These are phyloP conservation scores for Camellia granthamiana DNA, from an alignment of 148 eudicot species.

Conservation along the genomic window DNA sequence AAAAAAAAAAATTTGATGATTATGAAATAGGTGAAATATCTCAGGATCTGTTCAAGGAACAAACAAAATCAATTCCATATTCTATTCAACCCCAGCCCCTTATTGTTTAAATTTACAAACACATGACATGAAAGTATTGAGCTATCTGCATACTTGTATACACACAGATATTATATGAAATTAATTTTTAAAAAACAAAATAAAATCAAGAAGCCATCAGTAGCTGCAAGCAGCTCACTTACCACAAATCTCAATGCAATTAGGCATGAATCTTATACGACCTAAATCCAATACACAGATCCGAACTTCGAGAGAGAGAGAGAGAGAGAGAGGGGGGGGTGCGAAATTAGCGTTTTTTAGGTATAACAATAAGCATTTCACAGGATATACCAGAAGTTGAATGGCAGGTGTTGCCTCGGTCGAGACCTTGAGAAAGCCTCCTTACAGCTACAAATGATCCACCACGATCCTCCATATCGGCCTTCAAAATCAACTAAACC, in stretches of 20 bases:
- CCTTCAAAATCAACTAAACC: conserved; percentile 14
- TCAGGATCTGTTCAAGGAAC: too few species aligned
- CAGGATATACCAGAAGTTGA: conserved; percentile 67
- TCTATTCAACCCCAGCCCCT: neutral
- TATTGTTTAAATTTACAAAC: neutral
- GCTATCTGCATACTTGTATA: too few species aligned
- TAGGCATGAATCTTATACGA: conserved; percentile 29
- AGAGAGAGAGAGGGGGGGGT: conserved; percentile 2
- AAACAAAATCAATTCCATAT: neutral
- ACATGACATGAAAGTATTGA: neutral
- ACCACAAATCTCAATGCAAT: conserved; percentile 37
- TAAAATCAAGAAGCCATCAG: conserved; percentile 27
- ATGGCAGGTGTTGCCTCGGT: conserved; percentile 67
- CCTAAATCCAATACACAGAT: conserved; percentile 30
- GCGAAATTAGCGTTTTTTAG: neutral
- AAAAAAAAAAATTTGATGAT: too few species aligned
- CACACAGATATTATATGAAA: neutral
- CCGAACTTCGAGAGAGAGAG: conserved; percentile 20
- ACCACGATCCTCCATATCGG: conserved; percentile 78
- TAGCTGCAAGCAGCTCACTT: conserved; percentile 36
- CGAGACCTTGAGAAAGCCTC: conserved; percentile 72
- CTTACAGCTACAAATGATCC: conserved; percentile 95
- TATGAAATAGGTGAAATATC: too few species aligned
- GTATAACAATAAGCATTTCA: neutral
- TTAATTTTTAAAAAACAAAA: neutral